phyloP scores from a whole-genome alignment of 805 yeast species.

The Huiozyma sinensis region DNA sequence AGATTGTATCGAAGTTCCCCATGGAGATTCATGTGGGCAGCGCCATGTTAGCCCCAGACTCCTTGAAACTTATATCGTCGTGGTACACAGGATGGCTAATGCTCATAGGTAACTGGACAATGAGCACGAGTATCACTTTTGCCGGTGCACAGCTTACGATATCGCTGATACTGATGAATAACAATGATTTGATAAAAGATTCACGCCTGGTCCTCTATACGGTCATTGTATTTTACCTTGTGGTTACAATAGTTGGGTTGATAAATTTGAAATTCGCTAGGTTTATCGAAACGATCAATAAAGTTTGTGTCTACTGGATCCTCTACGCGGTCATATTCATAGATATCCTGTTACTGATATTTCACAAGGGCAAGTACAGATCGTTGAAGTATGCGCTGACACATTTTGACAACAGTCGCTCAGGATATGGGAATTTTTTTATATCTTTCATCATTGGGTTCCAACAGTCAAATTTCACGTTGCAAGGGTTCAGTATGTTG shows the following conservation, averaged over 20 bases:
- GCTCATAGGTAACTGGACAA: slow-evolving; percentile 67
- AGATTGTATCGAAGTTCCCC: slow-evolving; percentile 67
- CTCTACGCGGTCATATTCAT: slow-evolving; percentile 58
- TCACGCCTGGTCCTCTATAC: slow-evolving; percentile 43
- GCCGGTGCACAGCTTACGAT: slow-evolving; percentile 68
- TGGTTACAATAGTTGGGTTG: slow-evolving; percentile 50
- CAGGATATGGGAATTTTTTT: slow-evolving; percentile 59
- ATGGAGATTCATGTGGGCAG: slow-evolving; percentile 71
- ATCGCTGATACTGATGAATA: slow-evolving; percentile 52
- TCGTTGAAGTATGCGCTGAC: slow-evolving; percentile 50
- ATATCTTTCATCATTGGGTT: slow-evolving; percentile 68
- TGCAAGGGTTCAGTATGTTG: slow-evolving; percentile 75
- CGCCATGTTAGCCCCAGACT: slow-evolving; percentile 53
- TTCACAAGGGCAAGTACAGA: slow-evolving; percentile 47
- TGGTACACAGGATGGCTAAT: slow-evolving; percentile 77
- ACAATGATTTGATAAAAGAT: slow-evolving; percentile 40
- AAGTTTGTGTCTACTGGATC: slow-evolving; percentile 66
- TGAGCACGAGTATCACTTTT: slow-evolving; percentile 61
- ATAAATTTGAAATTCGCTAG: slow-evolving; percentile 52
- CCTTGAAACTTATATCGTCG: slow-evolving; percentile 46
- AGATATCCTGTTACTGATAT: slow-evolving; percentile 47
- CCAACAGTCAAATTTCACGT: slow-evolving; percentile 67
- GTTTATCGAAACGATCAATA: slow-evolving; percentile 52
- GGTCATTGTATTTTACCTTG: slow-evolving; percentile 42
- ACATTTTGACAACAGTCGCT: slow-evolving; percentile 56